Percentiles rank a stretch among this genome's conserved stretches.
These are phyloP conservation scores for Eucalyptus sp. DNA, from an alignment of 345 rosid genomes.

Conservation along the genomic window DNA sequence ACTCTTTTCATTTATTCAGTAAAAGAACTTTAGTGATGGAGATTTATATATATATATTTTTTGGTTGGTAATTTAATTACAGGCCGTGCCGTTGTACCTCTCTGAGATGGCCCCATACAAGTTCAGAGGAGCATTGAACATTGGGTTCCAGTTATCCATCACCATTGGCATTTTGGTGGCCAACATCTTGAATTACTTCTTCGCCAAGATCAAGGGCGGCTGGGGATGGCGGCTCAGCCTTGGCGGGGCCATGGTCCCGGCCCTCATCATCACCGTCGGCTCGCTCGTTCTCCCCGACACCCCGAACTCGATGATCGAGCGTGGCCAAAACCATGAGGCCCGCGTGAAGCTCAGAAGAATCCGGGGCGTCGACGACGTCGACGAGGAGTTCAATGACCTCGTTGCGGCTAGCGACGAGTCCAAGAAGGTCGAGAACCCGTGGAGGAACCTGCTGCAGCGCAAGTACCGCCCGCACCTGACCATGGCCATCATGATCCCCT, in stretches of 20 bases:
- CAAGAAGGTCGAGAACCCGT: constrained; percentile 56
- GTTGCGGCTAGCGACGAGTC: constrained; percentile 74
- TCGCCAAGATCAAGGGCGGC: constrained; percentile 65
- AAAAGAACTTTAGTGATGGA: not conserved
- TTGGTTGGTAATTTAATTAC: constrained; percentile 2
- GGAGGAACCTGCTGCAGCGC: constrained; percentile 65
- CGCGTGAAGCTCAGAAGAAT: constrained; percentile 36
- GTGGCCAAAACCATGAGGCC: constrained; percentile 61
- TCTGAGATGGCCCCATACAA: constrained; percentile 99
- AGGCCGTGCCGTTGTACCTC: constrained; percentile 92
- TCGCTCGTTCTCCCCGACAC: constrained; percentile 84
- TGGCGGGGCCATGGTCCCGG: constrained; percentile 96
- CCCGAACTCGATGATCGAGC: constrained; percentile 92
- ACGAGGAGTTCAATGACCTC: constrained; percentile 68
- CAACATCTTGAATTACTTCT: constrained; percentile 72
- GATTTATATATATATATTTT: not conserved
- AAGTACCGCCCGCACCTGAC: constrained; percentile 83
- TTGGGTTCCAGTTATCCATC: constrained; percentile 86
- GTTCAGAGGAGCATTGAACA: constrained; percentile 86
- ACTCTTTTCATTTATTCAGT: not conserved
- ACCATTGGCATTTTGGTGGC: constrained; percentile 84
- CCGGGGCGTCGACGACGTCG: constrained; percentile 67
- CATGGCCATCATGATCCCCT: constrained; percentile 66
- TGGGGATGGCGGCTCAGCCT: constrained; percentile 97
- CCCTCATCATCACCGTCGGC: constrained; percentile 75